Evolutionary conservation across 176 grass and related monocot species (phyloP).

Genomic region (Themeda triandra): DNA sequence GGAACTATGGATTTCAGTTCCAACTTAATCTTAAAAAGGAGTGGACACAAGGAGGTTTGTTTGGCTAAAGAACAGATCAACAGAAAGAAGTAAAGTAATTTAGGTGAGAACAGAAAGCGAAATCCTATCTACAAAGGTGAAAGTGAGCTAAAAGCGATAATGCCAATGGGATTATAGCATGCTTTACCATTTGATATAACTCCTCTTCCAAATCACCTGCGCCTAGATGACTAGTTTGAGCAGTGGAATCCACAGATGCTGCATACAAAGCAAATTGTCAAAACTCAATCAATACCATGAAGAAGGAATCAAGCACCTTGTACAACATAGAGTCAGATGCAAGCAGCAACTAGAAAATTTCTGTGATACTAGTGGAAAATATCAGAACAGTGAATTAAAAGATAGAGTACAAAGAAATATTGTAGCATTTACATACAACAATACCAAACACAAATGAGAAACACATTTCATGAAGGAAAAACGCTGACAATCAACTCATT

Average conservation of each 20-base stretch:
- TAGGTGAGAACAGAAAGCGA: conserved; percentile 1
- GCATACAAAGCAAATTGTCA: conserved; percentile 29
- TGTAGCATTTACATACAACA: background rate
- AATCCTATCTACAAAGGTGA: background rate
- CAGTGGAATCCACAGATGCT: conserved; percentile 68
- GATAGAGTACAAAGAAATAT: background rate
- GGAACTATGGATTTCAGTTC: no score
- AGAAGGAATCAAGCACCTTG: conserved; percentile 28
- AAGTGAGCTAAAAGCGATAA: background rate
- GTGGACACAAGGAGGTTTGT: background rate
- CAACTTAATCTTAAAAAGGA: background rate
- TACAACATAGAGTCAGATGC: background rate
- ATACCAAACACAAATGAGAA: background rate
- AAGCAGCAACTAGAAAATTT: background rate
- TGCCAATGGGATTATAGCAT: background rate
- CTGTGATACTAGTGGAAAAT: background rate
- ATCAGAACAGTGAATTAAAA: background rate
- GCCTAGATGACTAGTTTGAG: conserved; percentile 58
- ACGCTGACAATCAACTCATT: background rate
- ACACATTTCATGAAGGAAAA: background rate
- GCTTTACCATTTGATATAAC: conserved; percentile 67
- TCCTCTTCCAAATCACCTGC: conserved; percentile 67
- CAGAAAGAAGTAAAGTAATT: background rate
- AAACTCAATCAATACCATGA: conserved; percentile 15
- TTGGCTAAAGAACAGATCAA: background rate